Percentiles rank a stretch among this genome's conserved stretches.
Evolutionary conservation across 768 basidiomycete genomes (phyloP).

Genomic region (Rossbeevera mucosa): DNA sequence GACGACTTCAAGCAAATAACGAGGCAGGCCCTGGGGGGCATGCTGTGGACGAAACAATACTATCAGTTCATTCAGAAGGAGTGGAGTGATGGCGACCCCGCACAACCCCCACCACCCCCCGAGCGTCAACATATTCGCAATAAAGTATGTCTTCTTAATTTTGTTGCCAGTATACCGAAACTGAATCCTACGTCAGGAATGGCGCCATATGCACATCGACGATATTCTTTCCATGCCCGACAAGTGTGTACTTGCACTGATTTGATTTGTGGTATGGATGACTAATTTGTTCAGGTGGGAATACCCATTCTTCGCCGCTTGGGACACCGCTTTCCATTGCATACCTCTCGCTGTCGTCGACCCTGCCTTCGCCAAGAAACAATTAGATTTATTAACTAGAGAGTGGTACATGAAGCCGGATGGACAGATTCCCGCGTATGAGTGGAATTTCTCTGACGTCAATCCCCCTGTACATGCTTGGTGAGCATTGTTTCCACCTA

Average conservation of each 20-base stretch:
- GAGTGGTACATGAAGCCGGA: conserved; percentile 99
- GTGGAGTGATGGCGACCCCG: conserved; percentile 94
- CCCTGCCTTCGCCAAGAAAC: conserved; percentile 94
- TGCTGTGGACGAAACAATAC: conserved; percentile 99
- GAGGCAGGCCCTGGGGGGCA: conserved; percentile 92
- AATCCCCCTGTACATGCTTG: conserved; percentile 99
- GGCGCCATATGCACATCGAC: conserved; percentile 93
- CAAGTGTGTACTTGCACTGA: conserved; percentile 52
- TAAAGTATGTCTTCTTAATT: conserved; percentile 43
- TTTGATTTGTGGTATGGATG: background rate
- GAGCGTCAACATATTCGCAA: conserved; percentile 84
- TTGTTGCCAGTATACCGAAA: background rate
- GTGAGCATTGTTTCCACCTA: conserved; percentile 34
- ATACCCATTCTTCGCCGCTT: conserved; percentile 98
- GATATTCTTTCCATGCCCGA: conserved; percentile 99
- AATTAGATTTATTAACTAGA: conserved; percentile 89
- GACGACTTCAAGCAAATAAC: conserved; percentile 95
- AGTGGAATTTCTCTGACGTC: conserved; percentile 99
- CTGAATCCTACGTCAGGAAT: conserved; percentile 52
- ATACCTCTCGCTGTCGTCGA: conserved; percentile 96
- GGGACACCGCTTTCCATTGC: conserved; percentile 99
- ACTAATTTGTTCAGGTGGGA: conserved; percentile 65
- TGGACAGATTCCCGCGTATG: conserved; percentile 97
- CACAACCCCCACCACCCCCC: conserved; percentile 91
- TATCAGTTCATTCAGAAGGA: conserved; percentile 96